Conservation (phyloP, 2,329 filamentous ascomycete genomes). For the Fusarium pininemorale region DNA sequence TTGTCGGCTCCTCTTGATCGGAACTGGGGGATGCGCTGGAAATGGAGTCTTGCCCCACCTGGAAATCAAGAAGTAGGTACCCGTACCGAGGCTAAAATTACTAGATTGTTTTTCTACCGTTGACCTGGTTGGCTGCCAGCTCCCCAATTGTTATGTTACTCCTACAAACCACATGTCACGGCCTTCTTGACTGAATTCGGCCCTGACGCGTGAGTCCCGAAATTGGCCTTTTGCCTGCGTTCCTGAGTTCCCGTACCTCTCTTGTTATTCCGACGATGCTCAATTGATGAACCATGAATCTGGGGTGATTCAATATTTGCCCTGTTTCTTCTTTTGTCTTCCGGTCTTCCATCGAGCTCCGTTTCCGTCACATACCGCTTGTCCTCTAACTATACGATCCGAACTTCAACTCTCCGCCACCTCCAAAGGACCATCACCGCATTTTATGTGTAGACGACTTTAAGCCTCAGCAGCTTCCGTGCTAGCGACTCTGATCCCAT, state of each 20-base stretch:
- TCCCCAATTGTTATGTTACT: slow-evolving; percentile 18
- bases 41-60: slow-evolving; percentile 27
- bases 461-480: slow-evolving; percentile 1
- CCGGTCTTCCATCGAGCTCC: neutral
- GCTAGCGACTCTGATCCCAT: slow-evolving; percentile 4
- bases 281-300: slow-evolving; percentile 37
- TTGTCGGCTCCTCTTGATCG: slow-evolving; percentile 24
- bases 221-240: slow-evolving; percentile 22
- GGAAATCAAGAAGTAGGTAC: slow-evolving; percentile 15
- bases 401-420: neutral
- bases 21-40: slow-evolving; percentile 19
- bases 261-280: slow-evolving; percentile 9
- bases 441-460: slow-evolving; percentile 25
- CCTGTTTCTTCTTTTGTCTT: slow-evolving; percentile 14
- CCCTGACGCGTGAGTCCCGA: slow-evolving; percentile 41
- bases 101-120: slow-evolving; percentile 15
- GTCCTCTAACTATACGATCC: slow-evolving; percentile 6
- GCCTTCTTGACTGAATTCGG: slow-evolving; percentile 34
- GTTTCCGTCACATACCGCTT: slow-evolving; percentile 16
- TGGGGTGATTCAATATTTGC: slow-evolving; percentile 30
- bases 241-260: slow-evolving; percentile 17
- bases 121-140: slow-evolving; percentile 24
- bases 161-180: slow-evolving; percentile 42
- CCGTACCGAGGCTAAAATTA: slow-evolving; percentile 39
- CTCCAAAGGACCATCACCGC: slow-evolving; percentile 10